A percentile compares a stretch with the other conserved stretches of the same genome.
phyloP scores from a whole-genome alignment of 768 basidiomycete species.

The Naganishia antarctica region DNA sequence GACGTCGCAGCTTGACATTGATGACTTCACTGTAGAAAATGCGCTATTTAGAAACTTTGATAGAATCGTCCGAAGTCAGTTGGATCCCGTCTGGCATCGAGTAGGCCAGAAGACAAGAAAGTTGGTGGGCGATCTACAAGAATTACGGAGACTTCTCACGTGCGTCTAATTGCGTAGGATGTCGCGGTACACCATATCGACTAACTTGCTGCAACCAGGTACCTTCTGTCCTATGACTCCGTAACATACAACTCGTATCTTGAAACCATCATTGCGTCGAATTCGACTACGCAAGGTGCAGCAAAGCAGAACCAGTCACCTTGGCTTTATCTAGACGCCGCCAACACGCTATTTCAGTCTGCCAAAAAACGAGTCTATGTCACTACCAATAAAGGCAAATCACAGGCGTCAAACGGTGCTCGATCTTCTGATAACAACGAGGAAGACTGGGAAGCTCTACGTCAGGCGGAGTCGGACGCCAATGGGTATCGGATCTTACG shows the following conservation, averaged over 20 bases:
- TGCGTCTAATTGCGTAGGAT: no score
- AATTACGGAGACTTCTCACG: constrained; percentile 74
- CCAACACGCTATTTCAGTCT: constrained; percentile 73
- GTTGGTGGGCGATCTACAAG: constrained; percentile 79
- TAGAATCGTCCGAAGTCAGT: constrained; percentile 73
- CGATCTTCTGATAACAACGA: constrained; percentile 54
- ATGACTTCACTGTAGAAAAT: constrained; percentile 85
- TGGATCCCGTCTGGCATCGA: constrained; percentile 95
- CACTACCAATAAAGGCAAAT: constrained; percentile 44
- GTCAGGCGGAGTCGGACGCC: constrained; percentile 33
- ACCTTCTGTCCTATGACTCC: constrained; percentile 82
- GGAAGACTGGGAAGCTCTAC: constrained; percentile 54
- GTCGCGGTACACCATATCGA: no score
- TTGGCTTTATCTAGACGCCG: constrained; percentile 83
- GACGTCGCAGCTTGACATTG: constrained; percentile 87
- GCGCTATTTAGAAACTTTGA: constrained; percentile 94
- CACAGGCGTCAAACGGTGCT: constrained; percentile 11
- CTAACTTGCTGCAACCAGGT: constrained; percentile 52
- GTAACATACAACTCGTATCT: constrained; percentile 86
- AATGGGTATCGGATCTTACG: constrained; percentile 14
- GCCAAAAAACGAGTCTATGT: constrained; percentile 79
- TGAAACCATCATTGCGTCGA: constrained; percentile 73
- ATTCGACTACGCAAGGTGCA: constrained; percentile 56
- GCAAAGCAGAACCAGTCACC: constrained; percentile 67
- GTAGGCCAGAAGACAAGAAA: constrained; percentile 88